Percentiles rank a stretch among this genome's conserved stretches.
Evolutionary conservation across 345 rosid genomes (phyloP).

Genomic region (Eucalyptus melliodora): DNA sequence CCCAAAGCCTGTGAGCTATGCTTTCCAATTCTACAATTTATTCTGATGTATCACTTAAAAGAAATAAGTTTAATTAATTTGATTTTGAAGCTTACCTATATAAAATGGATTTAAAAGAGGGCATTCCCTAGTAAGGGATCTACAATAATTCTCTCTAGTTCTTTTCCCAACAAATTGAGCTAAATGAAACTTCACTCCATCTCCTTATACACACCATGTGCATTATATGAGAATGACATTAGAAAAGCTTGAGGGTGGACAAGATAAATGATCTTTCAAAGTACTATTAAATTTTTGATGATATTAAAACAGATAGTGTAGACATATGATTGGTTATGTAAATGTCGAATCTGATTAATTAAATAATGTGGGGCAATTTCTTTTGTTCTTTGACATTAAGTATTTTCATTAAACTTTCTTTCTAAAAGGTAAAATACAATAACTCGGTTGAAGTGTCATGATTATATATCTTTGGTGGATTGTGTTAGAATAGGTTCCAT

Average conservation of each 20-base stretch:
- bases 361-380: neutral
- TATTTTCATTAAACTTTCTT: too few species aligned
- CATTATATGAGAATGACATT: neutral
- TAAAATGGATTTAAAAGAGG: neutral
- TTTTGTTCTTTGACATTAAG: neutral
- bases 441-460: too few species aligned
- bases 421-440: too few species aligned
- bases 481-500: too few species aligned
- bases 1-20: neutral
- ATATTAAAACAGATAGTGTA: neutral
- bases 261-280: too few species aligned
- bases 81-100: neutral
- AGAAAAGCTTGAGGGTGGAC: neutral
- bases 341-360: neutral
- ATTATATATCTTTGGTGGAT: too few species aligned
- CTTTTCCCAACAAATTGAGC: neutral
- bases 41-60: fast-evolving
- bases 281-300: neutral
- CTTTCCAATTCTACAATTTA: neutral
- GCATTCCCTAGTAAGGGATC: neutral
- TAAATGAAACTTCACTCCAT: neutral
- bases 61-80: too few species aligned
- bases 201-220: neutral
- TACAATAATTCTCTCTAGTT: neutral
- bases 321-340: neutral